Conservation (phyloP, 2,329 filamentous ascomycete genomes). For the Magnaporthales sp. region DNA sequence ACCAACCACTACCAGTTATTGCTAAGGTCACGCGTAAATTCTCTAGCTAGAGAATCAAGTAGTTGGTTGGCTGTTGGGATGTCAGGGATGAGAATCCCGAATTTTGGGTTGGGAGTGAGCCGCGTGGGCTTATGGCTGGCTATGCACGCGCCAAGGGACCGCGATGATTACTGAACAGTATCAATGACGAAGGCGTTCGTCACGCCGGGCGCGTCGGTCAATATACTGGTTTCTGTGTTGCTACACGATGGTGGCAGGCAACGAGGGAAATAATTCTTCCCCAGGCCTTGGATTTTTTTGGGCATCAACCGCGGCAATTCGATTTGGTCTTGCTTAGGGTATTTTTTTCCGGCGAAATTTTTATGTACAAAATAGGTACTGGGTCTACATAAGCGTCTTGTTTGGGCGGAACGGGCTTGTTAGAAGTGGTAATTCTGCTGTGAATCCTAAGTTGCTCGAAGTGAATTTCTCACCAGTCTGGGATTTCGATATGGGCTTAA, state of each 20-base stretch:
- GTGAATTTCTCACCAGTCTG: background rate
- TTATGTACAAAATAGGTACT: background rate
- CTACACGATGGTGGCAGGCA: background rate
- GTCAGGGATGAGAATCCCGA: background rate
- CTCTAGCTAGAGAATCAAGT: constrained; percentile 15
- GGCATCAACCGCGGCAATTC: background rate
- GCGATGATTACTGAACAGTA: background rate
- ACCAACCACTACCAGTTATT: constrained; percentile 9
- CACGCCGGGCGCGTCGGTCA: background rate
- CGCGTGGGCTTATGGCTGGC: background rate
- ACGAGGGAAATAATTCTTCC: background rate
- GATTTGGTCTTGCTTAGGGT: background rate
- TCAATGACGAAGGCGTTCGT: background rate
- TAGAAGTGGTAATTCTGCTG: background rate
- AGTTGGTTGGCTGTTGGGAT: background rate
- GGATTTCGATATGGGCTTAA: background rate
- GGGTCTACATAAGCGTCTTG: background rate
- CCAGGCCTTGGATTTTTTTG: background rate
- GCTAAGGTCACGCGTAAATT: constrained; percentile 17
- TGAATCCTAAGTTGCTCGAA: background rate
- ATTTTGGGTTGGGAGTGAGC: background rate
- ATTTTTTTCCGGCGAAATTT: background rate
- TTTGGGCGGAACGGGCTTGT: background rate
- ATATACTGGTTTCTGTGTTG: background rate
- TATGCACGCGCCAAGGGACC: background rate